Conservation (phyloP, 805 yeast genomes). For the Aciculoconidium aculeatum region DNA sequence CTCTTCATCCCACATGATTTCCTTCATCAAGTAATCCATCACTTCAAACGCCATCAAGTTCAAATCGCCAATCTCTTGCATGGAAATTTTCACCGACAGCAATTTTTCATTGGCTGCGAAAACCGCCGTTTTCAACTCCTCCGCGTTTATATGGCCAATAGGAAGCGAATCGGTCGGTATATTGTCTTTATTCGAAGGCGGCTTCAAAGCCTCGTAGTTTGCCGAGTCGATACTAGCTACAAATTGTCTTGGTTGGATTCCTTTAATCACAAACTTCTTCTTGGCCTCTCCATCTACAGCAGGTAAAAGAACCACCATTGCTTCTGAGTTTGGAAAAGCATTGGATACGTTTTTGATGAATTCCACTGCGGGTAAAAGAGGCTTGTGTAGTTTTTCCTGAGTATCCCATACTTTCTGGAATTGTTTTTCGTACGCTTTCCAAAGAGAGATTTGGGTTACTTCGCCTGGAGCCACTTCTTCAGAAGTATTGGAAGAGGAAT, state of each 20-base stretch:
- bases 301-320: constrained; percentile 77
- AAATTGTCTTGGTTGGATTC: constrained; percentile 78
- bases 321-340: constrained; percentile 83
- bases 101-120: constrained; percentile 17
- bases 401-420: constrained; percentile 60
- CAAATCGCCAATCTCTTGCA: constrained; percentile 4
- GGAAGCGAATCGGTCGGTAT: constrained; percentile 17
- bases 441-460: constrained; percentile 89
- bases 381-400: constrained; percentile 22
- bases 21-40: constrained; percentile 24
- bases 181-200: constrained; percentile 9
- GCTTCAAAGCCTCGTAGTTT: constrained; percentile 37
- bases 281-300: constrained; percentile 36
- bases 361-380: constrained; percentile 86
- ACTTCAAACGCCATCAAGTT: constrained; percentile 29
- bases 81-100: constrained; percentile 10
- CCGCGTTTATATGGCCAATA: constrained; percentile 32
- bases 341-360: constrained; percentile 90
- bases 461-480: constrained; percentile 48
- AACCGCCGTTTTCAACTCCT: constrained; percentile 25
- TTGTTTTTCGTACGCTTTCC: constrained; percentile 91
- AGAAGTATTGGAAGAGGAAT: constrained; percentile 6
- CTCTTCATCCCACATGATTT: constrained; percentile 19
- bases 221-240: constrained; percentile 44
- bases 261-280: constrained; percentile 82